These are phyloP conservation scores for Castanea sativa DNA, from an alignment of 306 rosid species.

Conservation along the genomic window DNA sequence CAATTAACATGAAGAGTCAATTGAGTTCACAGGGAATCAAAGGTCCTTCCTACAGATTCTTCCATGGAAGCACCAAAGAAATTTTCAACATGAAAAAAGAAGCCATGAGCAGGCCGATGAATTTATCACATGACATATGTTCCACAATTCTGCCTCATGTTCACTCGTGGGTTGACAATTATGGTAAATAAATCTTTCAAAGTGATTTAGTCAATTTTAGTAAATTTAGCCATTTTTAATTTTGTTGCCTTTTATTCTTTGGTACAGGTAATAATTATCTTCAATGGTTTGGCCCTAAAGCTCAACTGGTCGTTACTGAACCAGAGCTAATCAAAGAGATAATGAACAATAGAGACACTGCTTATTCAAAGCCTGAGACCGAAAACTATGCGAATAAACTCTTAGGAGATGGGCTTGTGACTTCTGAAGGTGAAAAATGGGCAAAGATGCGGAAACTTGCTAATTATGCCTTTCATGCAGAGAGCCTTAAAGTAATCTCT, in stretches of 20 bases:
- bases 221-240: background rate
- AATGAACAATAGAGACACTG: slow-evolving; percentile 9
- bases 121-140: slow-evolving; percentile 15
- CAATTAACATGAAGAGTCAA: background rate
- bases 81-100: slow-evolving; percentile 8
- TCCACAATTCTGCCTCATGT: slow-evolving; percentile 18
- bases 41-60: slow-evolving; percentile 26
- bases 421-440: slow-evolving; percentile 17
- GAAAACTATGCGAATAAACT: background rate
- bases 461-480: background rate
- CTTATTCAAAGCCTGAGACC: background rate
- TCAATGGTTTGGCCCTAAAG: slow-evolving; percentile 28
- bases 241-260: background rate
- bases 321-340: slow-evolving; percentile 27
- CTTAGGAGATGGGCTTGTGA: slow-evolving; percentile 10
- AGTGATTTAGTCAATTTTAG: background rate
- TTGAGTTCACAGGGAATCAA: slow-evolving; percentile 21
- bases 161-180: background rate
- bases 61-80: slow-evolving; percentile 25
- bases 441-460: slow-evolving; percentile 12
- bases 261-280: slow-evolving; percentile 28
- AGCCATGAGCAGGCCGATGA: background rate
- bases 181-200: background rate
- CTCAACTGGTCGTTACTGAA: slow-evolving; percentile 25
- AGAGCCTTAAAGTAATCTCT: slow-evolving; percentile 18